Percentiles rank a stretch among this genome's conserved stretches.
Evolutionary conservation across 1,284 basidiomycete genomes (phyloP).

Genomic region (Trichosporon inkin): DNA sequence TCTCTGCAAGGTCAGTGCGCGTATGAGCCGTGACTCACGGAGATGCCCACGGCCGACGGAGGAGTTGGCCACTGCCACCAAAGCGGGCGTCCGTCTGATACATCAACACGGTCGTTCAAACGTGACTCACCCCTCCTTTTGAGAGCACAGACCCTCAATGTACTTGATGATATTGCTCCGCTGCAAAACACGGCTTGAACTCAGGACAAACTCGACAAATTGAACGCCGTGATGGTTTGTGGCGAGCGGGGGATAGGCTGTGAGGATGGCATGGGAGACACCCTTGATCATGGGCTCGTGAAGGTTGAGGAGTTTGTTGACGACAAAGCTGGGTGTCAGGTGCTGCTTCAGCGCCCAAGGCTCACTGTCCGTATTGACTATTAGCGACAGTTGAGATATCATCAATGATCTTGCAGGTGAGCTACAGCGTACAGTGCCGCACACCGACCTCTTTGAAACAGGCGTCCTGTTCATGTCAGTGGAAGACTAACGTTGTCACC

Average conservation of each 20-base stretch:
- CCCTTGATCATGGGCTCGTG: conserved; percentile 30
- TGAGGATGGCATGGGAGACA: conserved; percentile 35
- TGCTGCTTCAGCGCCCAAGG: not conserved
- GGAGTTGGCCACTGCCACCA: conserved; percentile 43
- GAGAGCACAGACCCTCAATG: conserved; percentile 37
- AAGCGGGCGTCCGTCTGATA: conserved; percentile 36
- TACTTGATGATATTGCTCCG: conserved; percentile 35
- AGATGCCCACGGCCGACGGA: conserved; percentile 45
- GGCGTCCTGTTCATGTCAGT: conserved; percentile 28
- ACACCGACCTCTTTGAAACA: conserved; percentile 39
- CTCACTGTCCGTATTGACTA: conserved; percentile 46
- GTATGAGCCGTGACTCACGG: conserved; percentile 24
- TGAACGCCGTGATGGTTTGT: conserved; percentile 46
- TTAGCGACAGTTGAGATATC: conserved; percentile 42
- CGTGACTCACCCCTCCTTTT: conserved; percentile 36
- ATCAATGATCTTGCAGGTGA: conserved; percentile 31
- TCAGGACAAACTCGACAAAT: conserved; percentile 41
- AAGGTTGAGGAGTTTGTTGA: conserved; percentile 40
- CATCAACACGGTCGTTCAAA: conserved; percentile 3
- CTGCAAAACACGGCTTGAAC: conserved; percentile 26
- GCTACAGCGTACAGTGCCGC: not conserved
- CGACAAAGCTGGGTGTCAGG: conserved; percentile 33
- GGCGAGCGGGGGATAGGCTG: conserved; percentile 42
- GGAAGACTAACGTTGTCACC: not conserved
- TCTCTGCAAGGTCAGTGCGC: not conserved